Evolutionary conservation across 2,329 filamentous ascomycete genomes (phyloP).

Genomic region (Dendrostoma leiphaemia): DNA sequence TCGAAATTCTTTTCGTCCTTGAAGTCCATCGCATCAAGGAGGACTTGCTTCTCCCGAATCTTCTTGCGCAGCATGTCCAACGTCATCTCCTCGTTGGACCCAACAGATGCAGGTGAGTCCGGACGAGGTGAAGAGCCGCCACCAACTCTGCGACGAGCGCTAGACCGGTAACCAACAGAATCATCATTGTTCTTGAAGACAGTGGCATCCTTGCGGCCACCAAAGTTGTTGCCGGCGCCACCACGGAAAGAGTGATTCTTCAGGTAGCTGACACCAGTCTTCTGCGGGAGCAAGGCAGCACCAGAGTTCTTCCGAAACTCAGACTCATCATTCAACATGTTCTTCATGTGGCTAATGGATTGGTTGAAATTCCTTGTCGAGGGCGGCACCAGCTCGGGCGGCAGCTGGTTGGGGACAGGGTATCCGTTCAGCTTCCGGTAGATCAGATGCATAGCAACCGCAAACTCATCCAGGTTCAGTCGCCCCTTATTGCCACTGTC

Average conservation of each 20-base stretch:
- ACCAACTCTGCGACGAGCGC: conserved; percentile 81
- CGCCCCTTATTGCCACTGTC: conserved; percentile 93
- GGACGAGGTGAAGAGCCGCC: conserved; percentile 75
- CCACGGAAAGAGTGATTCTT: conserved; percentile 91
- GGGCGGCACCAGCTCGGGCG: conserved; percentile 88
- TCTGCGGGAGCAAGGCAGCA: conserved; percentile 86
- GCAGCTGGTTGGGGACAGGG: conserved; percentile 81
- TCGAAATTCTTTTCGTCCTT: conserved; percentile 86
- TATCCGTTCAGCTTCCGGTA: conserved; percentile 97
- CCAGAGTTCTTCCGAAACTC: conserved; percentile 86
- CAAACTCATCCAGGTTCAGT: conserved; percentile 94
- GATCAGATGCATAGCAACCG: conserved; percentile 98
- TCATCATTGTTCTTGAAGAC: conserved; percentile 97
- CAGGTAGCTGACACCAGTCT: conserved; percentile 96
- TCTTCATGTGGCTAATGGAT: conserved; percentile 91
- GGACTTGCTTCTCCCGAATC: conserved; percentile 88
- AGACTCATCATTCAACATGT: conserved; percentile 83
- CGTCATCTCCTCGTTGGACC: conserved; percentile 76
- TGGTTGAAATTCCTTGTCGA: conserved; percentile 91
- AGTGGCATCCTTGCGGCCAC: conserved; percentile 85
- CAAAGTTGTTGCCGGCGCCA: conserved; percentile 49
- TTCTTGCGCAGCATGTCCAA: conserved; percentile 89
- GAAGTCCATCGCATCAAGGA: conserved; percentile 95
- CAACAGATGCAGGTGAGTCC: conserved; percentile 65
- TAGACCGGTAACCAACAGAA: conserved; percentile 87